Evolutionary conservation across 228 moss, liverwort and hornwort genomes (phyloP), one percentile per base, ranked within the genome.

Genomic region (Sphagnum magellanicum): DNA sequence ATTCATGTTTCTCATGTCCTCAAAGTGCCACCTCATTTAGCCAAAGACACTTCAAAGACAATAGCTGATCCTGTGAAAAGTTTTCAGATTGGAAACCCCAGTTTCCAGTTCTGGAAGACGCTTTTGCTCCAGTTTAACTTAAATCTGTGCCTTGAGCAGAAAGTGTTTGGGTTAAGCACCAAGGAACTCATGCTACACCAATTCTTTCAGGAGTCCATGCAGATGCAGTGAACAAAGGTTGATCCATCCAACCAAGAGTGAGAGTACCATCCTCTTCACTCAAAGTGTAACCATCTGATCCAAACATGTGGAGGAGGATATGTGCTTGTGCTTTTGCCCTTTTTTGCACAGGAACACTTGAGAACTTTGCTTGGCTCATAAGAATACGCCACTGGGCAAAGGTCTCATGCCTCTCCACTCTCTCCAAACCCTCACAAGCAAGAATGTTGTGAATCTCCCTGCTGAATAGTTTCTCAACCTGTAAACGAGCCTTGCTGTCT

Each of bases 391-490:
- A 76, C 59, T 10, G 16, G 6, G 50, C 50, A 65, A 71, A 59
- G 0, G 11, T 17, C 66, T 72, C 71, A 61, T 76, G 76, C 61
- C 76, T 51, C 48, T 71, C 71, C 76, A 76, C 60, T 53, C 76
- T 58, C 48, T 64, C 72, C 32, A 60, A 7, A 51, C 76, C 76
- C 46, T 76, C 76, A 67, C 72, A 76, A 5, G 76, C 55, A n/a
- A 76, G 66, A 53, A 76, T 76, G 72, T 76, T 76, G 16, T 48
- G 50, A 61, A 76, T 76, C 67, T 76, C 71, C 32, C 52, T 50
- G 10, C 60, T 72, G 52, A 76, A 72, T 50, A 72, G 11, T 57
- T 71, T 65, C 67, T 76, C 76, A 6, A 76, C 71, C 58, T 67
- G 60, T 53, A 76, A n/a, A 5, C 76, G 65, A 9, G 65, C 70